Evolutionary conservation across 495 filamentous ascomycete genomes (phyloP), one percentile per base, ranked within the genome.

Genomic region (Cercophora samala): DNA sequence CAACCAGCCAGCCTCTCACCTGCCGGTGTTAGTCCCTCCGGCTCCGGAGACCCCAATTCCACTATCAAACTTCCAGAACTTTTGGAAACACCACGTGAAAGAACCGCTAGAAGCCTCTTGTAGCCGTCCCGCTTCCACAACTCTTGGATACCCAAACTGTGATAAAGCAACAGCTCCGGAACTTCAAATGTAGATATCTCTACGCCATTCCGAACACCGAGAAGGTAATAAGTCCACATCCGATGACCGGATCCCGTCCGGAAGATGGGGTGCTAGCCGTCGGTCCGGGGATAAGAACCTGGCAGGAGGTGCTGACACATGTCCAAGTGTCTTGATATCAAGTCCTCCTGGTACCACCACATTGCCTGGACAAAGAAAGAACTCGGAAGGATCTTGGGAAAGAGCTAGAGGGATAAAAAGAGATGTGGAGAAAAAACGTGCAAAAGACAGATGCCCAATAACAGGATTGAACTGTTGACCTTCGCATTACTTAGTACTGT

Each of bases 391-490:
- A n/a, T n/a, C n/a, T 56, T 23, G n/a, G 5, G 17, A 56, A 56
- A 56, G 13, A 21, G 52, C 6, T 1, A 54, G 1, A 18, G 4
- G 6, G 52, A 6, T 19, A 54, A 54, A 56, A 56, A 56, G 22
- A n/a, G n/a, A n/a, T n/a, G n/a, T n/a, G n/a, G n/a, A n/a, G n/a
- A n/a, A n/a, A n/a, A n/a, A n/a, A n/a, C n/a, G n/a, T 22, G 53
- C 53, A 56, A 56, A 56, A 56, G 11, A 56, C 2, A 2, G 11
- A n/a, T 56, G 53, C 53, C 53, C 53, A 56, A 56, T 56, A 56
- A 56, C 53, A 56, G 53, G 53, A 56, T 56, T 56, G 53, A 56
- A 56, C 53, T 56, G 53, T 56, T 56, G 53, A 56, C 53, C 53
- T 56, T 56, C 53, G 53, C 53, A 56, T 56, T 19, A 56, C 53